Evolutionary conservation across 1,284 basidiomycete genomes (phyloP), one percentile per base, ranked within the genome.

Genomic region (Cryptococcus sp.): DNA sequence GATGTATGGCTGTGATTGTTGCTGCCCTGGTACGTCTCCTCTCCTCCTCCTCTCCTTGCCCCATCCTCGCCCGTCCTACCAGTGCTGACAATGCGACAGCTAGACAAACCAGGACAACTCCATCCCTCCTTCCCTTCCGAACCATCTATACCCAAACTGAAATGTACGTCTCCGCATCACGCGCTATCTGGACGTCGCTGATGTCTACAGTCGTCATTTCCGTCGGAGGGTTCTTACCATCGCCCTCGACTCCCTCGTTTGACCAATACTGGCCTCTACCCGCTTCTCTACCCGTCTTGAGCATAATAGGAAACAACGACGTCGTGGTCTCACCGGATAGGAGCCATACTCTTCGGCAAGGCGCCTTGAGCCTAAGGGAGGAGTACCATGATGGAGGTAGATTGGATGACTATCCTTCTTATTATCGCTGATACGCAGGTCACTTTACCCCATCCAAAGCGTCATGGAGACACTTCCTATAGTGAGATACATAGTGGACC

Each of bases 251-350:
- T 14, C 69, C 75, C 74, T 18, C 75, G 72, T 43, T 89, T 78
- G 63, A 70, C 71, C 24, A 47, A n/a, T 72, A 66, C 51, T 74
- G 71, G 62, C 73, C 73, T 9, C 57, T 75, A 18, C 62, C 66
- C 3, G 53, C 62, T 5, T 33, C 47, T 1, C 86, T 90, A 1
- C 86, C 83, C 4, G 89, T 86, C 0, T 74, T 95, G 19, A 87
- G 91, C 66, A 76, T 94, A 16, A 74, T 90, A 5, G 90, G 91
- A 4, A 79, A 76, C 59, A 89, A 78, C 38, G 90, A 94, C 59
- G 79, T 88, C 12, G 79, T 94, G 33, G 86, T 94, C 3, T 73
- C 82, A 3, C 80, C 82, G 57, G 88, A 87, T 62, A 76, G 86
- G 22, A 79, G 85, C 3, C 77, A 78, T 56, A 72, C 74, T 9